These are phyloP conservation scores for Ophiostoma pallidulum DNA, from an alignment of 2,329 filamentous ascomycete species.

Conservation along the genomic window DNA sequence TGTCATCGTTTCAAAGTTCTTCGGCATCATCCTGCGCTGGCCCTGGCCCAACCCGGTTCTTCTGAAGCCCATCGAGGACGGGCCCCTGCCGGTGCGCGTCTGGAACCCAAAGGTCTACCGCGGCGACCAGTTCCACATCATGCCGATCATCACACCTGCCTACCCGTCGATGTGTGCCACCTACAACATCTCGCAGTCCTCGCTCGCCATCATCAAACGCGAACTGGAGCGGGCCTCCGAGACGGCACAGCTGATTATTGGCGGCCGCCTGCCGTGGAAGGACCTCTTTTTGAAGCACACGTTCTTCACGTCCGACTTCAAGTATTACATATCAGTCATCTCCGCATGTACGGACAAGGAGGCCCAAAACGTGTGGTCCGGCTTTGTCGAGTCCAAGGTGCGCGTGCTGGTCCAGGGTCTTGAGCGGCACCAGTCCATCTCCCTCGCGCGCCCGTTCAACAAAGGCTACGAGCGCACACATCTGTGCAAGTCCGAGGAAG, in stretches of 20 bases:
- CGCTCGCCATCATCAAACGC: conserved; percentile 70
- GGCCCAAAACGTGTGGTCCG: conserved; percentile 77
- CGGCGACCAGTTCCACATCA: conserved; percentile 75
- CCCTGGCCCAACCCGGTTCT: conserved; percentile 90
- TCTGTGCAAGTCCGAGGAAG: conserved; percentile 45
- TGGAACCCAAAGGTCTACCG: conserved; percentile 93
- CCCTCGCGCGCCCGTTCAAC: conserved; percentile 81
- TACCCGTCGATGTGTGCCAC: conserved; percentile 98
- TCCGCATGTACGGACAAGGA: conserved; percentile 76
- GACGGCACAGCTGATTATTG: conserved; percentile 71
- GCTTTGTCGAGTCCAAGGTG: conserved; percentile 88
- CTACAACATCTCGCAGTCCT: conserved; percentile 84
- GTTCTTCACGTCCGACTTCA: conserved; percentile 89
- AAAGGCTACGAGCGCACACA: conserved; percentile 85
- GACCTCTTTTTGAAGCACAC: conserved; percentile 82
- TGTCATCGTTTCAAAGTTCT: conserved; percentile 88
- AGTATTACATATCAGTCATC: conserved; percentile 88
- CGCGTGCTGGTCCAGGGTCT: conserved; percentile 74
- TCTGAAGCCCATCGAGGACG: conserved; percentile 78
- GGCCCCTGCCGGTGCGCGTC: conserved; percentile 69
- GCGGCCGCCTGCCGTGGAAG: conserved; percentile 70
- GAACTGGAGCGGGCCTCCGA: conserved; percentile 72
- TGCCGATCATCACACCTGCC: conserved; percentile 96
- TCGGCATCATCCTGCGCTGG: conserved; percentile 84
- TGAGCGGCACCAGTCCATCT: conserved; percentile 70